Conservation (phyloP, 1,139 yeast species). For the Nakaseomyces nivariensis region DNA sequence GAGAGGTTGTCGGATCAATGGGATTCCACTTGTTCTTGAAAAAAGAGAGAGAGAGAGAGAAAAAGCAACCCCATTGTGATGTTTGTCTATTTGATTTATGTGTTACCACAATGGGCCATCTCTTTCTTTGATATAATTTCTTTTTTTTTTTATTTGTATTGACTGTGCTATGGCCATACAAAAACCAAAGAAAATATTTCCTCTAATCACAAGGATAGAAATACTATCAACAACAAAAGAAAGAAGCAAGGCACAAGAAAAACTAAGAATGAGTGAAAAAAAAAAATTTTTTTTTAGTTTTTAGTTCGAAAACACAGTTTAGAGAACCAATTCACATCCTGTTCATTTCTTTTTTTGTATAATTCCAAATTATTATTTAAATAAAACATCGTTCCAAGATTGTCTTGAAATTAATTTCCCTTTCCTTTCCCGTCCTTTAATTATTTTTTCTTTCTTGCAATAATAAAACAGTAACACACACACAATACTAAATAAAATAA, state of each 20-base stretch:
- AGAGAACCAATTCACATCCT: too few species aligned
- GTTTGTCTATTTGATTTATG: too few species aligned
- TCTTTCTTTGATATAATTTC: not conserved
- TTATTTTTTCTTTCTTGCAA: not conserved
- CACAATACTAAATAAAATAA: not conserved
- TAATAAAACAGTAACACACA: slow-evolving; percentile 4
- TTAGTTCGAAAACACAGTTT: too few species aligned
- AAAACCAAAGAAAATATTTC: not conserved
- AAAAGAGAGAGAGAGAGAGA: too few species aligned
- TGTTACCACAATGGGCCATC: too few species aligned
- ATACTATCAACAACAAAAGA: not conserved
- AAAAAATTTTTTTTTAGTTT: not conserved
- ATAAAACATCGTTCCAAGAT: not conserved
- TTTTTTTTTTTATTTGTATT: not conserved
- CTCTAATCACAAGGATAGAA: not conserved
- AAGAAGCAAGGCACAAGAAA: too few species aligned
- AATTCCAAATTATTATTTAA: not conserved
- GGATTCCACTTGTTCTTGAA: not conserved
- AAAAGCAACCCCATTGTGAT: too few species aligned
- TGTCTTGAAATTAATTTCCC: not conserved
- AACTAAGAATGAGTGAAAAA: not conserved
- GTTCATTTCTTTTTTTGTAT: not conserved
- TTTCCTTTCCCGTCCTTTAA: not conserved
- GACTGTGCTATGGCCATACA: not conserved
- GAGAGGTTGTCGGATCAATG: not conserved